phyloP scores from a whole-genome alignment of 2,329 filamentous ascomycete species.

The Botrytis medusae region DNA sequence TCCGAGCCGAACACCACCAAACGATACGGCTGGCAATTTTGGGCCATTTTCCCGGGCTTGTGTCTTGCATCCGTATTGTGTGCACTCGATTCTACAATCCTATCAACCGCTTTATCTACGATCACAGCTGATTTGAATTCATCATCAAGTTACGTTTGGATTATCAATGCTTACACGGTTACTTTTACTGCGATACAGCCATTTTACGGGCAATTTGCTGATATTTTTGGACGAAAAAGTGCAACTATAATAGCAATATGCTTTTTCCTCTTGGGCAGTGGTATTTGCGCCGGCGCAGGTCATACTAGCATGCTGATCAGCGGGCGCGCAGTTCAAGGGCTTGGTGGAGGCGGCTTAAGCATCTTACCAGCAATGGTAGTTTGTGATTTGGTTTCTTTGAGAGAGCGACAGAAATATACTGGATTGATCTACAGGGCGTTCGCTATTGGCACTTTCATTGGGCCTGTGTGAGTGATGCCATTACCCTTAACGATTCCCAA shows the following conservation, averaged over 20 bases:
- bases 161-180: conserved; percentile 19
- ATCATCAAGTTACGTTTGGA: conserved; percentile 20
- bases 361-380: background rate
- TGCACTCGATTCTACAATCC: conserved; percentile 7
- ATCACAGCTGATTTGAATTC: background rate
- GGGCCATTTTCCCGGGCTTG: conserved; percentile 13
- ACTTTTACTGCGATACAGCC: conserved; percentile 19
- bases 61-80: conserved; percentile 12
- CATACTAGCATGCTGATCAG: conserved; percentile 45
- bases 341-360: conserved; percentile 38
- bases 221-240: conserved; percentile 53
- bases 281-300: conserved; percentile 36
- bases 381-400: background rate
- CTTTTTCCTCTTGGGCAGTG: conserved; percentile 31
- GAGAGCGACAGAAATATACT: background rate
- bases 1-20: background rate
- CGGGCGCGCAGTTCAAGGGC: conserved; percentile 39
- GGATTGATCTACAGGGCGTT: background rate
- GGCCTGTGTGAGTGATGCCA: background rate
- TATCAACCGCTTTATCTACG: conserved; percentile 15
- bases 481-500: rapidly evolving
- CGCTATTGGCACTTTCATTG: background rate
- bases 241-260: conserved; percentile 44
- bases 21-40: conserved; percentile 9
- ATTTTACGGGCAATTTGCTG: conserved; percentile 47